phyloP scores from a whole-genome alignment of 306 rosid species.

The Neltuma alba region DNA sequence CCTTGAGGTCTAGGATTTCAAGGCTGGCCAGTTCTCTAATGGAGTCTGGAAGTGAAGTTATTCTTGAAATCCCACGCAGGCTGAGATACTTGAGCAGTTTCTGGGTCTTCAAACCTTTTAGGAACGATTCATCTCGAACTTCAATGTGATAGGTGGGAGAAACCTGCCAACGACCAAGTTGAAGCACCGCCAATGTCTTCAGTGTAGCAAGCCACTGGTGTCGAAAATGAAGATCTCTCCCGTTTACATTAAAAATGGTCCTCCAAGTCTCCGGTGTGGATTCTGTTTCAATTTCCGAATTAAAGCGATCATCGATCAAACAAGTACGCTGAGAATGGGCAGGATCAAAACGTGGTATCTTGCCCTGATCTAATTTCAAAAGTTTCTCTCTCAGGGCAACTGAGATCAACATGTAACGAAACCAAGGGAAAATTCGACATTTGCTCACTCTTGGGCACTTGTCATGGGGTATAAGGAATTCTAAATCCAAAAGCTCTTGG shows the following conservation, averaged over 20 bases:
- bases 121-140: background rate
- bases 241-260: conserved; percentile 40
- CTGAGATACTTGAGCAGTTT: conserved; percentile 28
- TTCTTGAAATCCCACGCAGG: conserved; percentile 35
- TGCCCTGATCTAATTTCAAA: background rate
- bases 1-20: background rate
- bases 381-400: background rate
- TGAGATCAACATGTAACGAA: conserved; percentile 30
- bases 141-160: conserved; percentile 20
- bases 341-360: background rate
- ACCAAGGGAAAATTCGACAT: conserved; percentile 34
- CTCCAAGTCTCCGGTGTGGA: background rate
- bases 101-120: background rate
- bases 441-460: background rate
- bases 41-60: background rate
- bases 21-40: background rate
- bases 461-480: background rate
- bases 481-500: background rate
- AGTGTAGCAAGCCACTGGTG: background rate
- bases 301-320: background rate
- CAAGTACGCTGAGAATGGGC: background rate
- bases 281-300: background rate
- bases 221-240: background rate
- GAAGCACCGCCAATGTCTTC: conserved; percentile 28
- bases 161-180: conserved; percentile 37